phyloP scores from a whole-genome alignment of 176 grass and related monocot species.

The Urochloa ruziziensis region DNA sequence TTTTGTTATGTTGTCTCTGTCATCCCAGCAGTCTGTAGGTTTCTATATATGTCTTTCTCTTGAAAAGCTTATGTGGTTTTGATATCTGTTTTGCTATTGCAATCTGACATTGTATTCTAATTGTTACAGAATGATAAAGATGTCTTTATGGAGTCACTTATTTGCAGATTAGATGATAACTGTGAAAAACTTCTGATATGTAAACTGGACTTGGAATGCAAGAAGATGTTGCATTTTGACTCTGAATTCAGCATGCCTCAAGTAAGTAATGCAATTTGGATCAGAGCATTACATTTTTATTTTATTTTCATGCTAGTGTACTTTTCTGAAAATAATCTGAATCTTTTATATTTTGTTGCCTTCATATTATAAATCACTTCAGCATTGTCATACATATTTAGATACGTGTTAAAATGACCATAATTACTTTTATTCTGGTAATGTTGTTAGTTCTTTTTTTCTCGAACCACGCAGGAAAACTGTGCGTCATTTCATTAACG shows the following conservation, averaged over 20 bases:
- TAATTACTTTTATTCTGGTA: too few species aligned
- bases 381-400: too few species aligned
- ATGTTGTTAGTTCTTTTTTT: too few species aligned
- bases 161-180: slow-evolving; percentile 80
- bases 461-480: too few species aligned
- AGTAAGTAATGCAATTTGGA: slow-evolving; percentile 35
- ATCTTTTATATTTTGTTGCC: too few species aligned
- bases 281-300: not conserved
- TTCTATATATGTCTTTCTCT: not conserved
- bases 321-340: slow-evolving; percentile 1
- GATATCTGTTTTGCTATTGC: slow-evolving; percentile 9
- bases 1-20: slow-evolving; percentile 14
- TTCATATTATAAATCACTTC: too few species aligned
- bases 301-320: not conserved
- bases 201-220: slow-evolving; percentile 86
- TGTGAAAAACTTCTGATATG: slow-evolving; percentile 89
- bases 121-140: slow-evolving; percentile 66
- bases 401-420: too few species aligned
- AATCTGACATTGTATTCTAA: slow-evolving; percentile 25
- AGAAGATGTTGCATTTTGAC: slow-evolving; percentile 85
- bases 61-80: not conserved
- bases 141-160: slow-evolving; percentile 97
- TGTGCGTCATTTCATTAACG: too few species aligned
- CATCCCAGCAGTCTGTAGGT: not conserved
- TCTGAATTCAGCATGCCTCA: slow-evolving; percentile 52